phyloP scores from a whole-genome alignment of 208 protist species.

The Naegleria gruberi region DNA sequence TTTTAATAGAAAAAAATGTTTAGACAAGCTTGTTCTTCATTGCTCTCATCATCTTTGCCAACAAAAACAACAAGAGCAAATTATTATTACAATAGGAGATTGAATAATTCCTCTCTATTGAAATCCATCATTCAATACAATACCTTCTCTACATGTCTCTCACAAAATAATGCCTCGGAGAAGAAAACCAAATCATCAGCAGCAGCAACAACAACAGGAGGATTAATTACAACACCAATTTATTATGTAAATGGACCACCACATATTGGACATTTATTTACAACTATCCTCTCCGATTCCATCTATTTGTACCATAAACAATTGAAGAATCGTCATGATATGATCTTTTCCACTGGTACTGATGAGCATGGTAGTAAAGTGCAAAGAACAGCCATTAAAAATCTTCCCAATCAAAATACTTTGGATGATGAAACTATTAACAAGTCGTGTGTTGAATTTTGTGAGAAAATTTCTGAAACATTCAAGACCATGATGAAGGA shows the following conservation, averaged over 20 bases:
- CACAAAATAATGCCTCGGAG: too few species aligned
- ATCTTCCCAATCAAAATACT: neutral
- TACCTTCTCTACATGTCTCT: too few species aligned
- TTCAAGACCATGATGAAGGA: slow-evolving; percentile 78
- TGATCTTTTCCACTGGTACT: slow-evolving; percentile 90
- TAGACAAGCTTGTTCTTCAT: too few species aligned
- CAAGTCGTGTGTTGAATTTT: slow-evolving; percentile 74
- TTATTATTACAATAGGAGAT: too few species aligned
- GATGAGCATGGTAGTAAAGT: slow-evolving; percentile 99
- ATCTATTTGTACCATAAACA: slow-evolving; percentile 15
- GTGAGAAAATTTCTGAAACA: slow-evolving; percentile 62
- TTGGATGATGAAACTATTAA: neutral
- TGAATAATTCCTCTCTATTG: too few species aligned
- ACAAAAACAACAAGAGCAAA: too few species aligned
- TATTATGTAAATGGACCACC: slow-evolving; percentile 47
- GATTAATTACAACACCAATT: slow-evolving; percentile 45
- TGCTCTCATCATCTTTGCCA: too few species aligned
- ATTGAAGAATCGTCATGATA: slow-evolving; percentile 54
- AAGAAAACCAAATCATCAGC: too few species aligned
- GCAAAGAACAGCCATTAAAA: slow-evolving; percentile 65
- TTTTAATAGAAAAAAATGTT: too few species aligned
- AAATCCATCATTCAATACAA: too few species aligned
- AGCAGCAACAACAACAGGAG: neutral
- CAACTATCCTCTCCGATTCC: slow-evolving; percentile 38
- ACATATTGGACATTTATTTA: slow-evolving; percentile 50